Evolutionary conservation across 169 alveolate species (phyloP).

Genomic region (Eimeria tenella): DNA sequence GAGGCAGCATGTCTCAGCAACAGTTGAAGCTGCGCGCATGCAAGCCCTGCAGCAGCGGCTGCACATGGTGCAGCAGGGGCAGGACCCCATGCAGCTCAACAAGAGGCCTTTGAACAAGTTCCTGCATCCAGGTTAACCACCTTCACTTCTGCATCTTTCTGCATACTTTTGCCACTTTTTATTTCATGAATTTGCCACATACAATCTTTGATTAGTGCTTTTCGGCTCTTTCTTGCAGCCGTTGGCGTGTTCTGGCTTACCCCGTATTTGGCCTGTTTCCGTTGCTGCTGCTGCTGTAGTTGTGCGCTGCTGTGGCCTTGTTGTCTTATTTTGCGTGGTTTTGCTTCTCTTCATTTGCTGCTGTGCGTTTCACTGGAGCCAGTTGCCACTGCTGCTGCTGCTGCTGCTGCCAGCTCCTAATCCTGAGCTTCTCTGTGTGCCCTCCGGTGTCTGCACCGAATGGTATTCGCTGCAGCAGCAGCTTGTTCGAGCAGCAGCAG

Average conservation of each 20-base stretch:
- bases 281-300: background rate
- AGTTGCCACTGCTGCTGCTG: too few species aligned
- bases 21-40: conserved; percentile 14
- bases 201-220: background rate
- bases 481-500: too few species aligned
- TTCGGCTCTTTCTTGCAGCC: background rate
- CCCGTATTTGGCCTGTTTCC: background rate
- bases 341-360: too few species aligned
- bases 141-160: background rate
- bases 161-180: background rate
- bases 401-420: too few species aligned
- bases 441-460: background rate
- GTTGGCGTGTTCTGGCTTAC: background rate
- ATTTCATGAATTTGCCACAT: background rate
- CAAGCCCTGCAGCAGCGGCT: background rate
- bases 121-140: background rate
- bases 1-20: conserved; percentile 16
- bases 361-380: too few species aligned
- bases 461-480: too few species aligned
- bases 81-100: background rate
- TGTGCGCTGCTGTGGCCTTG: too few species aligned
- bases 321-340: too few species aligned
- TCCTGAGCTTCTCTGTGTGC: background rate
- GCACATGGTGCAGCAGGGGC: conserved; percentile 10
- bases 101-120: conserved; percentile 21